These are phyloP conservation scores for Symbiodinium natans DNA, from an alignment of 73 alveolate species.

Conservation along the genomic window DNA sequence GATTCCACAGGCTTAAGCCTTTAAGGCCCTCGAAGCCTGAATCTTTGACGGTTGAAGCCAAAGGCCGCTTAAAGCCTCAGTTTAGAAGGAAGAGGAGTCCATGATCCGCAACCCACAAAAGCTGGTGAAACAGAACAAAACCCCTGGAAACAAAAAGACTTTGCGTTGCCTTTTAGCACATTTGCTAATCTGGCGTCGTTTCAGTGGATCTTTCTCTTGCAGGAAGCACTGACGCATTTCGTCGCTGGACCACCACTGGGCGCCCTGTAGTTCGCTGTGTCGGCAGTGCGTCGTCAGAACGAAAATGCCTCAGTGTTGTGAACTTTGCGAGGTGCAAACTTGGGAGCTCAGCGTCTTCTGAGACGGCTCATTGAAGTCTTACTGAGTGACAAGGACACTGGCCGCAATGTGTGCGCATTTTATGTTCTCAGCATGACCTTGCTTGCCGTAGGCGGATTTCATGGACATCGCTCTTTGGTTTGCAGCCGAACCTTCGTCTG, in stretches of 20 bases:
- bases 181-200: not conserved
- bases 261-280: no score
- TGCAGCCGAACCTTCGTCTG: constrained; percentile 87
- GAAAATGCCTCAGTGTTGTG: no score
- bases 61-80: not conserved
- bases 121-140: not conserved
- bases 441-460: constrained; percentile 70
- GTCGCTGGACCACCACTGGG: constrained; percentile 82
- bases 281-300: no score
- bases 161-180: not conserved
- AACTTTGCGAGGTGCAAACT: constrained; percentile 35
- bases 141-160: not conserved
- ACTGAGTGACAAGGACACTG: constrained; percentile 49
- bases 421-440: no score
- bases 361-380: constrained; percentile 83
- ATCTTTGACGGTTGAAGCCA: no score
- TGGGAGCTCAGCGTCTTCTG: constrained; percentile 84
- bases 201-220: not conserved
- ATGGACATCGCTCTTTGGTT: constrained; percentile 93
- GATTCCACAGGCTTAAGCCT: no score
- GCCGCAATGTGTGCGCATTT: not conserved
- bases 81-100: not conserved
- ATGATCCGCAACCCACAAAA: no score
- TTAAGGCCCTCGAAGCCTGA: no score
- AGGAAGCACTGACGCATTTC: constrained; percentile 54